These are phyloP conservation scores for Boletus semigastroideus DNA, from an alignment of 1,284 basidiomycete species.

Conservation along the genomic window DNA sequence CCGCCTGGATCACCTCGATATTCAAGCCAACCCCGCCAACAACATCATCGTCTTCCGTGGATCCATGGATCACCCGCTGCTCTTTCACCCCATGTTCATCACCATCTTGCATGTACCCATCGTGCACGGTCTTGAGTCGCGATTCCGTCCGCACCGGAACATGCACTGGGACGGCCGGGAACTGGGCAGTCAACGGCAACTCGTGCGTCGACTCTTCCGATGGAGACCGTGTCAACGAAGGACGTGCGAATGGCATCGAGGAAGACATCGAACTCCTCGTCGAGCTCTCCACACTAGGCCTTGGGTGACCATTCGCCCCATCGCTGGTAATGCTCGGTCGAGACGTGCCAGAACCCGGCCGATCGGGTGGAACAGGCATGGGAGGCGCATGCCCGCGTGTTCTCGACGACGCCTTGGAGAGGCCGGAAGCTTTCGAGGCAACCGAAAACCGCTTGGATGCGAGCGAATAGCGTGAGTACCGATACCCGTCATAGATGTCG, in stretches of 20 bases:
- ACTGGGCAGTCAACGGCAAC: conserved; percentile 30
- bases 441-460: conserved; percentile 38
- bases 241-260: conserved; percentile 16
- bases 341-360: conserved; percentile 14
- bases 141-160: conserved; percentile 33
- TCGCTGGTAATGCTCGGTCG: conserved; percentile 26
- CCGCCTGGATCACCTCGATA: conserved; percentile 18
- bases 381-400: conserved; percentile 23
- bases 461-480: conserved; percentile 65
- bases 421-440: conserved; percentile 28
- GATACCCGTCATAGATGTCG: conserved; percentile 75
- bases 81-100: conserved; percentile 21
- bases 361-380: conserved; percentile 25
- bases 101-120: conserved; percentile 17
- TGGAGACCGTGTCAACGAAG: conserved; percentile 18
- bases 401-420: conserved; percentile 29
- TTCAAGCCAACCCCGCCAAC: conserved; percentile 6
- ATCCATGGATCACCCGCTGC: conserved; percentile 17
- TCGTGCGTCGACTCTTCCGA: conserved; percentile 28
- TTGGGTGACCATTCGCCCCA: conserved; percentile 8
- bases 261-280: conserved; percentile 19
- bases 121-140: conserved; percentile 29
- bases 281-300: conserved; percentile 29
- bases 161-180: conserved; percentile 32
- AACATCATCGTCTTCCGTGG: conserved; percentile 9